Base-by-base conservation (phyloP, 2,329 filamentous ascomycete species). In the Cercospora sp. region DNA sequence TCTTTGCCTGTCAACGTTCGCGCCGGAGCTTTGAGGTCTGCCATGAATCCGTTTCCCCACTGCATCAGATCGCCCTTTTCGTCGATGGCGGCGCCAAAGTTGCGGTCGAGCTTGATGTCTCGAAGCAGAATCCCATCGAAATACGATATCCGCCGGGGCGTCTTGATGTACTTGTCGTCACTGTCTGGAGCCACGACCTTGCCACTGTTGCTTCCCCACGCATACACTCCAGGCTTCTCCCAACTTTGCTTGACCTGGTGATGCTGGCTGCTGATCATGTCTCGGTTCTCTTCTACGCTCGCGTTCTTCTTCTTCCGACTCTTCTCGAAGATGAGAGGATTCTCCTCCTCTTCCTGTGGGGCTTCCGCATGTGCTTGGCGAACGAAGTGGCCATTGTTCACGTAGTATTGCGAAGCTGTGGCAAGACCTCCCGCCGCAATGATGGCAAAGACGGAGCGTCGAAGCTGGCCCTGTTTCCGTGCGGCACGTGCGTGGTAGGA, bases 31-130 rank as follows among this genome's bases (percentile, higher is more conserved):
- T 83, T 86, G 32, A 87, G 83, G 4, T 87, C 84, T 65, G 86
- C 84, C 6, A 90, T 90, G 77, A 90, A 97, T 3, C 85, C 92
- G 3, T 85, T 85, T 1, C 95, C 95, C 95, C 95, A 99, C 81
- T 98, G 94, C 12, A 97, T 84, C 55, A 99, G 80, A 77, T 98
- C 91, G 3, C 95, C 95, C 70, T 90, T 89, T 78, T 97, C 94
- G 4, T 90, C 90, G 49, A 98, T 90, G 9, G 95, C 95, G 3
- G 89, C 94, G 8, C 92, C 95, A 77, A 96, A 94, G 49, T 88
- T 87, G 64, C 88, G 86, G 68, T 93, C 92, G 61, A 98, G 82
- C 81, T 97, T 97, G 71, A 98, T 83, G 77, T 97, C 95, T 60
- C 94, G 87, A 51, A 99, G 83, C 16, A 97, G 80, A 79, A 92